Base-by-base conservation (phyloP, 768 basidiomycete genomes). In the Trametes coccinea region DNA sequence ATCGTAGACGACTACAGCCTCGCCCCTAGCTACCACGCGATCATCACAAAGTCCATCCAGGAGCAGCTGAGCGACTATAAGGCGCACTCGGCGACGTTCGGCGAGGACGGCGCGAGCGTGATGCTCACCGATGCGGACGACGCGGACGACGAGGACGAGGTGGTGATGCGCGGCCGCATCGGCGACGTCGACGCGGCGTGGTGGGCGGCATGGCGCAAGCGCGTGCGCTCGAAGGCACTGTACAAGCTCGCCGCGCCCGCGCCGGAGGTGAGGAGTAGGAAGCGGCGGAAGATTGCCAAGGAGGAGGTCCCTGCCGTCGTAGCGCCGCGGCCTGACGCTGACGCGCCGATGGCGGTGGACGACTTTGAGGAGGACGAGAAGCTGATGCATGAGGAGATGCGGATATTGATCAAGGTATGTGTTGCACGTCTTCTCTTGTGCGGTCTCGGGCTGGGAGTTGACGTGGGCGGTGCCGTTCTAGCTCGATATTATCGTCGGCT, bases 401-500 rank as follows among this genome's bases (percentile, higher is more conserved):
- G 97, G 56, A 92, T 99, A 64, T 70, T 93, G 59, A 88, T 99
- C 77, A 95, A 92, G 85, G 95, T 97, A 62, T 27, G 84, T 74
- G 30, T 2, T 29, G 43, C 33, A 62, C 27, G 84, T 74, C 30
- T 1, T 29, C 34, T 22, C 9, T 17, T 39, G 17, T 52, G 65
- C 56, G 14, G 5, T 46, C 1, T 0, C 9, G n/a, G 47, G 33
- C 48, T 9, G 6, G 34, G 22, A 11, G n/a, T 53, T 48, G 27
- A 60, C 53, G 29, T 10, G 17, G 13, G 5, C 59, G 44, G 33
- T 34, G 13, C 39, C 34, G 5, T 11, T 17, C 54, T 70, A 98
- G 95, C 84, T 99, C 63, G 96, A 98, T 75, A 93, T 98, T 75
- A 92, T 94, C 56, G 89, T 95, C 57, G 96, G 93, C 27, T 86